Conservation (phyloP, 352 stramenopile species). For the Globisporangium nodosum region DNA sequence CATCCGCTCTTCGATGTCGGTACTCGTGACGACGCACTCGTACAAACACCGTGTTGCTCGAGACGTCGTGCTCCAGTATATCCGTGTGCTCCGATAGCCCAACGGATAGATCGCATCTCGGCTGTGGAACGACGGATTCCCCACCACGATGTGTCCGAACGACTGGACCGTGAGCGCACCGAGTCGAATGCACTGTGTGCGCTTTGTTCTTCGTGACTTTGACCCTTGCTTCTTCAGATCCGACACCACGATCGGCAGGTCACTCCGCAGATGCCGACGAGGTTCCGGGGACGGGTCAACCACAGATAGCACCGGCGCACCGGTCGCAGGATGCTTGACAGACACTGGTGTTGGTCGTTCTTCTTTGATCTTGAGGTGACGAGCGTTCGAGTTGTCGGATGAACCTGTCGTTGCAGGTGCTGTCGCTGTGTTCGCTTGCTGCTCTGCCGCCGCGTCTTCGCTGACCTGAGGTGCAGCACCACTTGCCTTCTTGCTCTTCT, state of each 20-base stretch:
- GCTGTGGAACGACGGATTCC: conserved; percentile 82
- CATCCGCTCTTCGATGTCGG: conserved; percentile 51
- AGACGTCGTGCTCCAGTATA: conserved; percentile 86
- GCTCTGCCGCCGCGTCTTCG: not conserved
- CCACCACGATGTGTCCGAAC: conserved; percentile 72
- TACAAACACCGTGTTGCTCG: conserved; percentile 82
- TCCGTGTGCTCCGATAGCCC: conserved; percentile 88
- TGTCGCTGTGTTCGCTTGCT: not conserved
- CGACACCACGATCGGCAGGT: conserved; percentile 26
- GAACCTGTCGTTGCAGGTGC: not conserved
- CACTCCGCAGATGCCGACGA: conserved; percentile 34
- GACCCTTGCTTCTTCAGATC: conserved; percentile 66
- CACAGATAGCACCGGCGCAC: conserved; percentile 28
- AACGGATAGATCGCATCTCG: conserved; percentile 84
- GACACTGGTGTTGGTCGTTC: not conserved
- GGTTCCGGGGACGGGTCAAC: conserved; percentile 41
- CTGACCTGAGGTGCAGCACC: too few species aligned
- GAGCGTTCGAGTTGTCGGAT: not conserved
- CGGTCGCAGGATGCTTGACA: not conserved
- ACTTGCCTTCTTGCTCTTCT: not conserved
- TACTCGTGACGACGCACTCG: conserved; percentile 85
- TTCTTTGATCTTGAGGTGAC: not conserved
- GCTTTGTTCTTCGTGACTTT: conserved; percentile 35
- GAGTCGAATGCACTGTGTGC: conserved; percentile 58
- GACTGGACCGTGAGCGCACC: conserved; percentile 79